Evolutionary conservation across 345 rosid genomes (phyloP).

Genomic region (Populus euphratica): DNA sequence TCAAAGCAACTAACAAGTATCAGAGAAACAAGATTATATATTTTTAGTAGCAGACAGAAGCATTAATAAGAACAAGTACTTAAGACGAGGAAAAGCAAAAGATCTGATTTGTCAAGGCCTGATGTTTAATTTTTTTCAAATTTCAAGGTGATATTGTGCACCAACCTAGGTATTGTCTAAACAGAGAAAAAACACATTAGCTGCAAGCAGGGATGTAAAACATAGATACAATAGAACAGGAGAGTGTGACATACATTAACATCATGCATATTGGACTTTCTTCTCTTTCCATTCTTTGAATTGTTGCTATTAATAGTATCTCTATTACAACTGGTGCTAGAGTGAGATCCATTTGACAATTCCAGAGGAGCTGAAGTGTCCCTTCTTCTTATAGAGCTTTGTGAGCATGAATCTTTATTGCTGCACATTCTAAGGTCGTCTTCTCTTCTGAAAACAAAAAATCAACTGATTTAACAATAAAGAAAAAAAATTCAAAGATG

Average conservation of each 20-base stretch:
- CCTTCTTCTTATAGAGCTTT: conserved; percentile 15
- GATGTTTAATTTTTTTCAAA: not conserved
- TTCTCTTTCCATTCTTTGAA: conserved; percentile 27
- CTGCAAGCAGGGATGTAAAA: not conserved
- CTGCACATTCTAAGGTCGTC: not conserved
- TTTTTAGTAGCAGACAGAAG: not conserved
- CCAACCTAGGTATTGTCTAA: not conserved
- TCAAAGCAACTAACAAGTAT: not conserved
- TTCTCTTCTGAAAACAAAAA: conserved; percentile 11
- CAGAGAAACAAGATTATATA: not conserved
- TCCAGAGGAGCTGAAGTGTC: conserved; percentile 20
- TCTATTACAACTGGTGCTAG: conserved; percentile 3
- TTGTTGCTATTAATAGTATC: not conserved
- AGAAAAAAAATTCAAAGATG: not conserved
- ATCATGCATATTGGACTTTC: conserved; percentile 14
- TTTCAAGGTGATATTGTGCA: not conserved
- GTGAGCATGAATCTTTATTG: not conserved
- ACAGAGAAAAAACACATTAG: not conserved
- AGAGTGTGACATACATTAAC: conserved; percentile 19
- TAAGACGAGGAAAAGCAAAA: not conserved
- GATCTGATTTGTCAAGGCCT: not conserved
- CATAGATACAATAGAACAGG: not conserved
- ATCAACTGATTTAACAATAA: not conserved
- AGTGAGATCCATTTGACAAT: conserved; percentile 3
- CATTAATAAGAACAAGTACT: not conserved